Percentiles rank a stretch among this genome's conserved stretches.
Evolutionary conservation across 257 asterid species (phyloP).

Genomic region (Lycium barbarum): DNA sequence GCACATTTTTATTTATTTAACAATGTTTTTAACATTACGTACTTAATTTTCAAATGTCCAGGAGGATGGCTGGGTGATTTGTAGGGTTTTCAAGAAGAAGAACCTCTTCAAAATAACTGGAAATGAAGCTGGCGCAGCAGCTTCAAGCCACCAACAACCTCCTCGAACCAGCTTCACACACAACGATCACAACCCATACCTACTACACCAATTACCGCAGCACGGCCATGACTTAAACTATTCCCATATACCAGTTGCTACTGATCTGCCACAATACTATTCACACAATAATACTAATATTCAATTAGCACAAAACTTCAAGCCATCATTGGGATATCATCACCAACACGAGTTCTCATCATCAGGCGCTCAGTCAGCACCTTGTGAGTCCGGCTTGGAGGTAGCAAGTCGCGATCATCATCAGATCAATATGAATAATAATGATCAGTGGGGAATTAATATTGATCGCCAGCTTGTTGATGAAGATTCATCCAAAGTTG

Average conservation of each 20-base stretch:
- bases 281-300: conserved; percentile 40
- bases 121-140: conserved; percentile 38
- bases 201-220: conserved; percentile 34
- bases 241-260: conserved; percentile 32
- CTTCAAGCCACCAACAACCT: background rate
- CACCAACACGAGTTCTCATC: conserved; percentile 13
- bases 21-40: background rate
- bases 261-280: conserved; percentile 30
- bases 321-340: conserved; percentile 17
- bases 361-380: conserved; percentile 37
- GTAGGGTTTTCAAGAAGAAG: conserved; percentile 94
- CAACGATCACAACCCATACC: conserved; percentile 36
- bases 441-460: conserved; percentile 61
- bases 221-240: conserved; percentile 41
- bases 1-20: no score
- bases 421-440: conserved; percentile 32
- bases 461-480: conserved; percentile 24
- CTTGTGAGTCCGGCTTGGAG: conserved; percentile 32
- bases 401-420: conserved; percentile 31
- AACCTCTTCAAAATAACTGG: conserved; percentile 67
- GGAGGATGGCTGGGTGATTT: conserved; percentile 98
- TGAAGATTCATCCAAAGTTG: conserved; percentile 38
- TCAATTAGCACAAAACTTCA: conserved; percentile 55
- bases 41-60: conserved; percentile 27
- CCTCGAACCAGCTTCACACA: conserved; percentile 41